phyloP scores from a whole-genome alignment of 352 stramenopile genomes.

The Phytopythium vexans region DNA sequence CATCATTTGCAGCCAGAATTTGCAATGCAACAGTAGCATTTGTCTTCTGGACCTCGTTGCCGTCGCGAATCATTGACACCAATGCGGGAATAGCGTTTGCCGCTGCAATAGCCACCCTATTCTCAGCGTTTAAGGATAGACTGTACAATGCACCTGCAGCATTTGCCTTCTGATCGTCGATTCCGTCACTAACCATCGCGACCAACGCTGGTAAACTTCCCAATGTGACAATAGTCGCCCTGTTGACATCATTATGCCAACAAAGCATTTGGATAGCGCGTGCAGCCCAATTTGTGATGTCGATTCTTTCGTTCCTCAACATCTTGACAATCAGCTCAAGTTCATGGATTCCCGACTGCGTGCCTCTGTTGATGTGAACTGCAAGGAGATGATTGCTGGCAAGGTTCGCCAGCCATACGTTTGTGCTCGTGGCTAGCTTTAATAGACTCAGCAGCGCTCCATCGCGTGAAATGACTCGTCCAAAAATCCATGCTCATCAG shows the following conservation, averaged over 20 bases:
- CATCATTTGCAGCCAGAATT: not conserved
- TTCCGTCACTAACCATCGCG: not conserved
- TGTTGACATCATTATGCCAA: not conserved
- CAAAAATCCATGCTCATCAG: too few species aligned
- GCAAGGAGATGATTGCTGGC: not conserved
- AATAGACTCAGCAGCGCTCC: not conserved
- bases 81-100: not conserved
- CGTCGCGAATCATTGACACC: not conserved
- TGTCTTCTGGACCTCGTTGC: not conserved
- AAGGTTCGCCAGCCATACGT: not conserved
- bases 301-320: not conserved
- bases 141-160: not conserved
- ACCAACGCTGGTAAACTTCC: not conserved
- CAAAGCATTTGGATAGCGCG: not conserved
- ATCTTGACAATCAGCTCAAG: not conserved
- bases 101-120: not conserved
- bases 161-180: not conserved
- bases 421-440: not conserved
- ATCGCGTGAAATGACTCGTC: not conserved
- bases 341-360: not conserved
- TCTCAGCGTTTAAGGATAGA: not conserved
- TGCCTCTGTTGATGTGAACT: not conserved
- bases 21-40: not conserved
- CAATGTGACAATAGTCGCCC: not conserved
- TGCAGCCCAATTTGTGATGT: not conserved